Percentiles rank a stretch among this genome's conserved stretches.
Conservation (phyloP, 2,329 filamentous ascomycete genomes). For the Lachnellula willkommii region DNA sequence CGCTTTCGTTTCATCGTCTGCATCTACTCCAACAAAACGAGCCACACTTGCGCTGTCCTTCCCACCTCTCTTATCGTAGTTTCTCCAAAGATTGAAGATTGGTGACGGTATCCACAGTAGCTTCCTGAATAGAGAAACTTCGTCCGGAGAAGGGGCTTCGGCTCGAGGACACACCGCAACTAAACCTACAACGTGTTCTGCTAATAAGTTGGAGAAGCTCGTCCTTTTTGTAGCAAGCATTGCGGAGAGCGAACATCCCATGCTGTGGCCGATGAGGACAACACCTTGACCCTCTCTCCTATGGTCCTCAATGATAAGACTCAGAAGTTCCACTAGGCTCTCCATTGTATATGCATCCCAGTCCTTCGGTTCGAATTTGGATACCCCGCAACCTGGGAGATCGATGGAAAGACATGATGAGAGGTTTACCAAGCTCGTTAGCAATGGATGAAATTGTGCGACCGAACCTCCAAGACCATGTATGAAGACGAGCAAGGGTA, state of each 20-base stretch:
- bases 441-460: conserved; percentile 76
- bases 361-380: conserved; percentile 61
- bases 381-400: conserved; percentile 82
- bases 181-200: conserved; percentile 64
- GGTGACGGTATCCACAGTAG: conserved; percentile 64
- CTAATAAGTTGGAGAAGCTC: conserved; percentile 46
- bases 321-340: conserved; percentile 69
- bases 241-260: conserved; percentile 77
- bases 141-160: conserved; percentile 51
- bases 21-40: conserved; percentile 66
- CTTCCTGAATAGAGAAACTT: conserved; percentile 46
- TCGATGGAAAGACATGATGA: conserved; percentile 85
- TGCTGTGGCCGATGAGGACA: conserved; percentile 80
- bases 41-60: conserved; percentile 70
- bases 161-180: conserved; percentile 77
- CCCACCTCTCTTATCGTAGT: conserved; percentile 75
- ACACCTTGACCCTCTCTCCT: conserved; percentile 67
- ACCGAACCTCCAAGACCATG: conserved; percentile 91
- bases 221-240: conserved; percentile 55
- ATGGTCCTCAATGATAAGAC: conserved; percentile 67
- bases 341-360: conserved; percentile 78
- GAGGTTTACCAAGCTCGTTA: conserved; percentile 75
- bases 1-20: conserved; percentile 59
- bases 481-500: conserved; percentile 84
- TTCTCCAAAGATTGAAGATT: conserved; percentile 71